Evolutionary conservation across 768 basidiomycete genomes (phyloP).

Genomic region (Tephrocybe rancida): DNA sequence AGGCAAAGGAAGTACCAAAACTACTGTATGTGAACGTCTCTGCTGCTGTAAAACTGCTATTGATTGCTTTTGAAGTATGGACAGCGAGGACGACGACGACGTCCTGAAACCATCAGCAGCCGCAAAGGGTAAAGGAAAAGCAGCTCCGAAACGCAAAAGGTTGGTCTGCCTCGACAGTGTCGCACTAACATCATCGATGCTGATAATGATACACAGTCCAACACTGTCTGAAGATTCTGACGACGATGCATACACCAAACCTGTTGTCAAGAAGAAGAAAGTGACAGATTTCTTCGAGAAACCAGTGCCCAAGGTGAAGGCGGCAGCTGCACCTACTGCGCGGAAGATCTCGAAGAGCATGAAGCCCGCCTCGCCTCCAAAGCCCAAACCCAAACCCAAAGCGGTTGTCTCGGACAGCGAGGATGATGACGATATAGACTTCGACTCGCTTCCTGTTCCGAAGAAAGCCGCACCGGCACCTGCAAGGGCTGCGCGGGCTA

Average conservation of each 20-base stretch:
- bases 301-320: slow-evolving; percentile 33
- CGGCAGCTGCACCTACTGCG: slow-evolving; percentile 38
- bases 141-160: slow-evolving; percentile 69
- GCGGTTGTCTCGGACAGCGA: slow-evolving; percentile 48
- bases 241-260: slow-evolving; percentile 45
- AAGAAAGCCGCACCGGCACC: slow-evolving; percentile 48
- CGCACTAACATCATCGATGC: neutral
- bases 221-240: slow-evolving; percentile 39
- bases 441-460: slow-evolving; percentile 39
- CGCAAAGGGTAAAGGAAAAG: slow-evolving; percentile 23
- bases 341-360: slow-evolving; percentile 62
- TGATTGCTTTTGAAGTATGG: neutral
- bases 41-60: no score
- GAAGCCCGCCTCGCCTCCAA: slow-evolving; percentile 57
- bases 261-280: slow-evolving; percentile 56
- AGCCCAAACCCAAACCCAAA: slow-evolving; percentile 51
- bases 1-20: slow-evolving; percentile 13
- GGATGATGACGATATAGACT: slow-evolving; percentile 42
- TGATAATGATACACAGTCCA: slow-evolving; percentile 26
- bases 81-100: slow-evolving; percentile 15
- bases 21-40: slow-evolving; percentile 2
- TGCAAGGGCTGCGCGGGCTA: slow-evolving; percentile 49
- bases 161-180: slow-evolving; percentile 22
- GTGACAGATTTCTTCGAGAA: slow-evolving; percentile 68
- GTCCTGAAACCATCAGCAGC: neutral